Percentiles rank a stretch among this genome's conserved stretches.
These are phyloP conservation scores for Eimeria praecox DNA, from an alignment of 169 alveolate species.

Conservation along the genomic window DNA sequence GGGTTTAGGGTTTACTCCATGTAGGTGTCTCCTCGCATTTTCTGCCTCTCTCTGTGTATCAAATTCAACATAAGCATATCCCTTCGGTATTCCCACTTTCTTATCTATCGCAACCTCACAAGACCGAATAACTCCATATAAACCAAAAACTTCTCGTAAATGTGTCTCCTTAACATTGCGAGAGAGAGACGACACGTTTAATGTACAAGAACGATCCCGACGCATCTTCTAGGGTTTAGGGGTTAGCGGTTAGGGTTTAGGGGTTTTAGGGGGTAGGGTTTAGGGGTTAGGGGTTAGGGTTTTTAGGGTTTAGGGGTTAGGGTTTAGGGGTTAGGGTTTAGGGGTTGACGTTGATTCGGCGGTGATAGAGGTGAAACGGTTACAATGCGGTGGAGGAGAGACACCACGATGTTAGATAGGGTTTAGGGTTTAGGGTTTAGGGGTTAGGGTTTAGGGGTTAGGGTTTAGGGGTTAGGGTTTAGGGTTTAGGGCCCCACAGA, in stretches of 20 bases:
- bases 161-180: slow-evolving; percentile 81
- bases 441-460: no score
- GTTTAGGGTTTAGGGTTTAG: no score
- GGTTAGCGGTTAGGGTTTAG: slow-evolving; percentile 37
- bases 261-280: neutral
- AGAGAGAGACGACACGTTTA: slow-evolving; percentile 79
- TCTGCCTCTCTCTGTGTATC: slow-evolving; percentile 77
- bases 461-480: no score
- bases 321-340: neutral
- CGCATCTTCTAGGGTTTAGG: slow-evolving; percentile 56
- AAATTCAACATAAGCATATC: slow-evolving; percentile 82
- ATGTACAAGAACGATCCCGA: slow-evolving; percentile 73
- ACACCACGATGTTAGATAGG: no score
- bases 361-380: no score
- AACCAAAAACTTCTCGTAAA: slow-evolving; percentile 81
- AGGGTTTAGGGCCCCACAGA: no score
- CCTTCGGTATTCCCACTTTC: slow-evolving; percentile 77
- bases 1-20: slow-evolving; percentile 51
- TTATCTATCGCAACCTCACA: slow-evolving; percentile 75
- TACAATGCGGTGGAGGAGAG: no score
- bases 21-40: slow-evolving; percentile 67
- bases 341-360: no score
- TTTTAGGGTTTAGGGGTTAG: neutral
- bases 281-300: slow-evolving; percentile 19
- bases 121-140: slow-evolving; percentile 68